Conservation (phyloP, 805 yeast genomes). For the Suhomyces vadensis region DNA sequence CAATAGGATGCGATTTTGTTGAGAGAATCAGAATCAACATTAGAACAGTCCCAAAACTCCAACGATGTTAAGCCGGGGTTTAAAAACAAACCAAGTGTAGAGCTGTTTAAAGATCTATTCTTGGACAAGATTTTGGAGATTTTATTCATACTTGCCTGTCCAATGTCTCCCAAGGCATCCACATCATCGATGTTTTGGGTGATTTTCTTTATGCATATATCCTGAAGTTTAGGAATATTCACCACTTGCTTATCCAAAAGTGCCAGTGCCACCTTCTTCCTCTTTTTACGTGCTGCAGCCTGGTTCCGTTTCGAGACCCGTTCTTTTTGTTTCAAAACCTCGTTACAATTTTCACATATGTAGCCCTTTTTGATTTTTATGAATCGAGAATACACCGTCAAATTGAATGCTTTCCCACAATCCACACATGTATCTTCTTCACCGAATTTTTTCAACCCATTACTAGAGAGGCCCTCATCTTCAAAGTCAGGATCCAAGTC, state of each 20-base stretch:
- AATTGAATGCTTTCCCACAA: constrained; percentile 58
- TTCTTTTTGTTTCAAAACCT: constrained; percentile 40
- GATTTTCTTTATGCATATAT: constrained; percentile 69
- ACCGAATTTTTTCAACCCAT: constrained; percentile 38
- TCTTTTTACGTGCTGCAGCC: constrained; percentile 64
- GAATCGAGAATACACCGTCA: constrained; percentile 67
- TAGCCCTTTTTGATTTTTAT: constrained; percentile 58
- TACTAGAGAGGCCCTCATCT: constrained; percentile 21
- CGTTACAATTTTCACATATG: constrained; percentile 63
- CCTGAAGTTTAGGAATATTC: constrained; percentile 72
- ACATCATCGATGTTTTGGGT: constrained; percentile 69
- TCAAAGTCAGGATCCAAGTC: constrained; percentile 31
- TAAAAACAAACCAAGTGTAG: constrained; percentile 73
- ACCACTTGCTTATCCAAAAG: constrained; percentile 70
- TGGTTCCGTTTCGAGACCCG: constrained; percentile 51
- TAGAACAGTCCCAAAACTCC: constrained; percentile 93
- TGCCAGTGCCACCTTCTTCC: constrained; percentile 83
- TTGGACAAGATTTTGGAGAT: constrained; percentile 76
- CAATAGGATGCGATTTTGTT: constrained; percentile 74
- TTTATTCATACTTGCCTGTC: constrained; percentile 66
- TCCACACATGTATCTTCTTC: constrained; percentile 62
- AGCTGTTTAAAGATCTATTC: constrained; percentile 74
- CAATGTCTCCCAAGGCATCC: constrained; percentile 86
- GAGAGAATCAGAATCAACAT: constrained; percentile 63
- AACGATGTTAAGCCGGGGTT: constrained; percentile 56